Evolutionary conservation across 768 basidiomycete genomes (phyloP), one percentile per base, ranked within the genome.

Genomic region (Dacryopinax primogenitus): DNA sequence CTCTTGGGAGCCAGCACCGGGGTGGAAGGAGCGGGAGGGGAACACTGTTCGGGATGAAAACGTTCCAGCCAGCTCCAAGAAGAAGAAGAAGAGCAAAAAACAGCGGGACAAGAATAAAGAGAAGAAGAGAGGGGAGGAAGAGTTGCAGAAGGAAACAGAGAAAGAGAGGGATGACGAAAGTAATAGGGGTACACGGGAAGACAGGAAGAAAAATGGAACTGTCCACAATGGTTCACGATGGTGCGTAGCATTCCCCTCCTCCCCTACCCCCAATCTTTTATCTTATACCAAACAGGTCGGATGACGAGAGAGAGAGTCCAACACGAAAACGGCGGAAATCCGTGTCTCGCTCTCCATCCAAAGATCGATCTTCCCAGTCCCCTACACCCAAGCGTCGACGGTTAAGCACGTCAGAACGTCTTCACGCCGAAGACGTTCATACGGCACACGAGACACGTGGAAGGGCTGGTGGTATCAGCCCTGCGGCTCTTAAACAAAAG

Each of bases 1-100:
- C 62, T 76, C 83, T 65, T 88, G 87, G 87, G 86, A 87, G 68
- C 86, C 87, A 65, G 85, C 84, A 36, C 81, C 84, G 28, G 79
- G 81, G 3, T 88, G 87, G 87, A 81, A 84, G 66, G 72, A 65
- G 69, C 18, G 64, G 72, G 36, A 69, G 58, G 13, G 63, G 79
- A 36, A 75, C 74, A 28, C 77, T 76, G 23, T 68, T 71, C 74
- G 82, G 64, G 78, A 79, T 62, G 75, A 77, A 26, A 72, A 67
- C 65, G 74, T 74, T 28, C 74, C 73, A 26, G 68, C 70, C 36
- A 71, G 73, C 77, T 77, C 63, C 72, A 74, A 36, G 77, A 79
- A 68, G 65, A 73, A 71, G 58, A 76, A 77, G 47, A 74, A 44
- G 18, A 18, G 11, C 36, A 44, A 44, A 44, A 44, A 44, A 18